These are phyloP conservation scores for Dioscorea cayenensis DNA, from an alignment of 116 monocot genomes.

Conservation along the genomic window DNA sequence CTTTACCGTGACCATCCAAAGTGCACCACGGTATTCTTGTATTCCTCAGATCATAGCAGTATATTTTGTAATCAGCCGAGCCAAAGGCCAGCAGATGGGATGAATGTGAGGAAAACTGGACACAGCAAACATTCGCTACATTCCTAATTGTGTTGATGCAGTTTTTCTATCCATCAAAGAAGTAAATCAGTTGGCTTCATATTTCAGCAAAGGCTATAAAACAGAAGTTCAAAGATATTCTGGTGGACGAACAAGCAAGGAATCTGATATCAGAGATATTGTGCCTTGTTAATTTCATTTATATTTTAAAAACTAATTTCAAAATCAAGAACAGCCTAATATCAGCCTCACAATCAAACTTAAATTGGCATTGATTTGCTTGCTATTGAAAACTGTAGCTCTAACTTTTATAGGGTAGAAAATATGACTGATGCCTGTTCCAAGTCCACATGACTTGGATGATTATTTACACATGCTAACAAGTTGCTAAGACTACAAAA, in stretches of 20 bases:
- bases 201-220: not conserved
- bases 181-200: not conserved
- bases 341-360: no score
- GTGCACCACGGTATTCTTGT: conserved; percentile 89
- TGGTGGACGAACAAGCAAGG: not conserved
- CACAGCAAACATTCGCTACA: conserved; percentile 89
- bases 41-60: conserved; percentile 83
- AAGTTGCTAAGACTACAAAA: no score
- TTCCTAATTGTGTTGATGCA: conserved; percentile 64
- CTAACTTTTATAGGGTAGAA: no score
- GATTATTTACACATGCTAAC: no score
- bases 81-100: conserved; percentile 87
- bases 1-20: conserved; percentile 72
- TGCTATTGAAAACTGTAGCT: no score
- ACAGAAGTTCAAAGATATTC: not conserved
- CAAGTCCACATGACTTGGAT: no score
- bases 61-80: conserved; percentile 85
- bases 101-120: conserved; percentile 78
- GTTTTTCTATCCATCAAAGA: conserved; percentile 38
- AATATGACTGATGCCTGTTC: no score
- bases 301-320: no score
- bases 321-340: no score
- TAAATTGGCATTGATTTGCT: no score
- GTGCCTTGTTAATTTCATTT: no score
- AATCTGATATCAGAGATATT: not conserved